phyloP scores from a whole-genome alignment of 1,284 basidiomycete genomes.

The Coriolopsis trogii region DNA sequence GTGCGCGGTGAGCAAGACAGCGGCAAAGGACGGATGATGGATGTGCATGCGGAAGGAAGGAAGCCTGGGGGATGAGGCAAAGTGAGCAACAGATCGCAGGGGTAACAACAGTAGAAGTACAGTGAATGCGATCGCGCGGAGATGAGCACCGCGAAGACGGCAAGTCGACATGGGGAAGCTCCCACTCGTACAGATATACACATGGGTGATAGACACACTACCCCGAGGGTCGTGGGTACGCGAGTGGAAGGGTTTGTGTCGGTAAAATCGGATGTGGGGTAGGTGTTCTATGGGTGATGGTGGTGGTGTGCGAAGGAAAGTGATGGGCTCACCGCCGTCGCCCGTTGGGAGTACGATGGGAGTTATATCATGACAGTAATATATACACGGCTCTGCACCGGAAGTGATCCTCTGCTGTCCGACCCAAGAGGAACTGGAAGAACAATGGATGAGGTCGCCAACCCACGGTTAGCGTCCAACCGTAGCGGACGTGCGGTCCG shows the following conservation, averaged over 20 bases:
- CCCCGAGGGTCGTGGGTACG: too few species aligned
- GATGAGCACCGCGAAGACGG: too few species aligned
- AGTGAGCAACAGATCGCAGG: too few species aligned
- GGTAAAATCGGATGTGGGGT: background rate
- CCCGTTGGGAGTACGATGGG: background rate
- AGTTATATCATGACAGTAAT: background rate
- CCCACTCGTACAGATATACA: too few species aligned
- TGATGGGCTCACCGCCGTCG: conserved; percentile 4
- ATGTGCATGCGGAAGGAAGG: too few species aligned
- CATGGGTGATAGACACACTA: too few species aligned
- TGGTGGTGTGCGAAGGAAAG: background rate
- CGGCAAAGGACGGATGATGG: too few species aligned
- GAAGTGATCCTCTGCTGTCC: background rate
- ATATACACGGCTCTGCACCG: background rate
- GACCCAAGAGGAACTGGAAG: background rate
- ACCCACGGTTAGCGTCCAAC: background rate
- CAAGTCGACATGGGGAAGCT: too few species aligned
- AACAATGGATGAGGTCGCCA: background rate
- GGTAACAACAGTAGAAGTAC: too few species aligned
- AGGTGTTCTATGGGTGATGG: background rate
- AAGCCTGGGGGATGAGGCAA: too few species aligned
- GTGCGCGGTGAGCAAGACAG: too few species aligned
- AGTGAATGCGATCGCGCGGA: too few species aligned
- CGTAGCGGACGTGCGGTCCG: background rate
- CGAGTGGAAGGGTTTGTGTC: background rate